These are phyloP conservation scores for Fusarium ramigenum DNA, from an alignment of 2,329 filamentous ascomycete genomes.

Conservation along the genomic window DNA sequence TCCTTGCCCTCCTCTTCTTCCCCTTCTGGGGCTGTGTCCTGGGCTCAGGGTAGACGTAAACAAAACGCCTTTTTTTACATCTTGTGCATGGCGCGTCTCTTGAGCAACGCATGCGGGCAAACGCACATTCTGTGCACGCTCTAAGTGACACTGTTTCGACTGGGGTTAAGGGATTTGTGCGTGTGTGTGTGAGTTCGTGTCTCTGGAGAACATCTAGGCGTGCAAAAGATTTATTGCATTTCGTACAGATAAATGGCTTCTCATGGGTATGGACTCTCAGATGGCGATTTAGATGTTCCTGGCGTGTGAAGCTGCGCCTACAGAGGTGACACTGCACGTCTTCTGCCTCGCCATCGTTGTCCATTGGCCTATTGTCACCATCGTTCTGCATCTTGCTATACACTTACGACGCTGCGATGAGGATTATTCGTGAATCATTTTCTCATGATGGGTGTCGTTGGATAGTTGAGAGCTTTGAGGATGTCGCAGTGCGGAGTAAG, in stretches of 20 bases:
- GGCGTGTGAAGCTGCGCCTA: constrained; percentile 10
- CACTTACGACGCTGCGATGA: background rate
- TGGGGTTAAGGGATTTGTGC: background rate
- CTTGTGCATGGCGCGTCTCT: constrained; percentile 22
- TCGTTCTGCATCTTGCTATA: background rate
- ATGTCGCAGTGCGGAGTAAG: background rate
- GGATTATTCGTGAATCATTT: background rate
- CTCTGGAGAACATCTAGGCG: constrained; percentile 28
- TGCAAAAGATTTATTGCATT: constrained; percentile 28
- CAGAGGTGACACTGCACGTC: constrained; percentile 4
- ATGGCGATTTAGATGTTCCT: constrained; percentile 29
- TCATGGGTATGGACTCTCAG: constrained; percentile 24
- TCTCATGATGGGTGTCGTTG: background rate
- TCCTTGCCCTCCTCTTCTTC: background rate
- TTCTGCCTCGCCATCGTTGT: background rate
- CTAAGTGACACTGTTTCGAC: constrained; percentile 1
- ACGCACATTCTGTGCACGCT: constrained; percentile 28
- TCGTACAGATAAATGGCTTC: constrained; percentile 20
- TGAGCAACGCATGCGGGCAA: constrained; percentile 26
- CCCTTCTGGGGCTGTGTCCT: background rate
- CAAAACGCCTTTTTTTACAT: constrained; percentile 10
- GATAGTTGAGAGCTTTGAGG: background rate
- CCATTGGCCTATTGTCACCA: background rate
- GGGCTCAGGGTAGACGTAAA: constrained; percentile 9
- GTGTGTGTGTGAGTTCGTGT: constrained; percentile 18